Base-by-base conservation (phyloP, 768 basidiomycete genomes). In the Calocybe cyanea region DNA sequence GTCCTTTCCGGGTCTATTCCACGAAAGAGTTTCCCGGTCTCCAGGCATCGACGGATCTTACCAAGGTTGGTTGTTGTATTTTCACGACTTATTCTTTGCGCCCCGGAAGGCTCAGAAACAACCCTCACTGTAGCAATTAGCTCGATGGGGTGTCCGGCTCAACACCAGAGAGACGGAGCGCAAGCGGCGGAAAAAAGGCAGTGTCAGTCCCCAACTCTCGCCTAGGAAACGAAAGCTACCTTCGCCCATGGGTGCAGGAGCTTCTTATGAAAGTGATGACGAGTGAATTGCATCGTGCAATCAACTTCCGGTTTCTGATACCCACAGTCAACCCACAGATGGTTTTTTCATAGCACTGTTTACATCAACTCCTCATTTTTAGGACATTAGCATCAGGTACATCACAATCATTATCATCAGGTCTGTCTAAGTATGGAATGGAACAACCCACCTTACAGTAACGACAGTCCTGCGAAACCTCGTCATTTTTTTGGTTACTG, bases 1-100 rank as follows among this genome's bases (percentile, higher is more conserved):
- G 80, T 0, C 51, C 67, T 2, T 85, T 87, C 59, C 76, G 72
- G 18, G 76, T 87, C 0, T 85, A 80, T 56, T 81, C 82, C 8
- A 84, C 84, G 0, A 86, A 86, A 54, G 78, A 83, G 46, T 85
- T 86, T 50, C 83, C 84, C 3, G 80, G 84, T 2, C 63, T 87
- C 13, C 73, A 73, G 35, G 75, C 81, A 4, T 84, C 83, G 2
- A 86, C 83, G 0, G 77, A 79, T 24, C 65, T 85, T 30, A 85
- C 83, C 7, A 85, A 81, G 73, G 84, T 81, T 18, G 18, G 64
- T 51, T 9, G 17, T 28, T 34, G 13, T 33, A 39, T 18, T 37
- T 20, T 28, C 9, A 38, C 14, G n/a, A 13, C 18, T 25, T 8
- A 5, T 9, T 47, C 32, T 18, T 35, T 35, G 20, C 18, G 23